phyloP scores from a whole-genome alignment of 768 basidiomycete genomes.

The Lactarius tabidus region DNA sequence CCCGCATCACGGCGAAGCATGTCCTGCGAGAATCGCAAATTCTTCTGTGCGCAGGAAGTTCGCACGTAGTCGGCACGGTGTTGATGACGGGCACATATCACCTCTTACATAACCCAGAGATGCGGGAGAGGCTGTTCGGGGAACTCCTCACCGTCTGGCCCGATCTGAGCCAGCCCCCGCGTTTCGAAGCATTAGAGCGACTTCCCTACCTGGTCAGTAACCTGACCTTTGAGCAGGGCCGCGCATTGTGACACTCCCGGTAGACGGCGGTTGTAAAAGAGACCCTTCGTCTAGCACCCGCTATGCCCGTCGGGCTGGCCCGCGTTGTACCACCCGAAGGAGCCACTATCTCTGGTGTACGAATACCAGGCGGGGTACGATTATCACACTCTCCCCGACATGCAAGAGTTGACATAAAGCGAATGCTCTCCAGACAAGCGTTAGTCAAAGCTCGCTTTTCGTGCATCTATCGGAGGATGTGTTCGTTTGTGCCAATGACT shows the following conservation, averaged over 20 bases:
- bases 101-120: conserved; percentile 3
- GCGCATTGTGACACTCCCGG: background rate
- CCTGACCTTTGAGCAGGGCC: too few relatives aligned
- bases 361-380: conserved; percentile 10
- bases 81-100: conserved; percentile 4
- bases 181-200: conserved; percentile 4
- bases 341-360: background rate
- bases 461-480: conserved; percentile 4
- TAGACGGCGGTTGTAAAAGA: conserved; percentile 13
- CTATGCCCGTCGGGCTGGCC: background rate
- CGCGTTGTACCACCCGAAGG: conserved; percentile 6
- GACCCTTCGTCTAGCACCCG: conserved; percentile 2
- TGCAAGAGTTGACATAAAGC: background rate
- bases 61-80: conserved; percentile 2
- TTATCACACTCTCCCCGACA: background rate
- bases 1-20: background rate
- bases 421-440: background rate
- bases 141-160: conserved; percentile 5
- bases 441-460: conserved; percentile 2
- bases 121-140: background rate
- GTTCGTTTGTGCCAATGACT: background rate
- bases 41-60: background rate
- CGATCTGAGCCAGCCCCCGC: background rate
- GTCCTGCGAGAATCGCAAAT: conserved; percentile 5
- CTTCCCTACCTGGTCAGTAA: conserved; percentile 5